Evolutionary conservation across 768 basidiomycete genomes (phyloP).

Genomic region (Fibroporia radiculosa): DNA sequence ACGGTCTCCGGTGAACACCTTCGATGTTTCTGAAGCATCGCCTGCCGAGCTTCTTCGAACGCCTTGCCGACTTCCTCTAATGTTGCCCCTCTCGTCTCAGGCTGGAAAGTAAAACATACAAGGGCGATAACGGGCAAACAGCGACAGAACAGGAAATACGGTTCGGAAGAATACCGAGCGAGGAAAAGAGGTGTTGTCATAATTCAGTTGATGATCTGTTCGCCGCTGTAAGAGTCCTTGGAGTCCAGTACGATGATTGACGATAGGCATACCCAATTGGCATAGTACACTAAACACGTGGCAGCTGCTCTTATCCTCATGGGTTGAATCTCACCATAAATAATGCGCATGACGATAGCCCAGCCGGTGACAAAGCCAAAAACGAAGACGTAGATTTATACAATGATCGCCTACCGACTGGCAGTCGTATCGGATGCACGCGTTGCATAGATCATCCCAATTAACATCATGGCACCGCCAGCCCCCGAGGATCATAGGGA

Average conservation of each 20-base stretch:
- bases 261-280: slow-evolving; percentile 32
- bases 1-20: not conserved
- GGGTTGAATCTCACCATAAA: slow-evolving; percentile 41
- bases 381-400: slow-evolving; percentile 40
- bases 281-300: slow-evolving; percentile 31
- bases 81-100: slow-evolving; percentile 37
- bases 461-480: slow-evolving; percentile 30
- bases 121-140: slow-evolving; percentile 29
- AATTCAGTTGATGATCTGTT: slow-evolving; percentile 31
- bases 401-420: slow-evolving; percentile 34
- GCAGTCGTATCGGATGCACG: slow-evolving; percentile 22
- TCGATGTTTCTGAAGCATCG: not conserved
- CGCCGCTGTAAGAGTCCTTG: not conserved
- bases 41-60: slow-evolving; percentile 25
- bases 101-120: slow-evolving; percentile 32
- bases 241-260: not conserved
- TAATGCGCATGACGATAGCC: slow-evolving; percentile 35
- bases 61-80: slow-evolving; percentile 34
- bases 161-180: slow-evolving; percentile 33
- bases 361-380: slow-evolving; percentile 35
- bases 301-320: slow-evolving; percentile 36
- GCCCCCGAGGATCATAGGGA: slow-evolving; percentile 39
- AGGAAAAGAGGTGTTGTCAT: slow-evolving; percentile 42
- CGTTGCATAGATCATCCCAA: slow-evolving; percentile 36
- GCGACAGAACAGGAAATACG: slow-evolving; percentile 40